Evolutionary conservation across 495 filamentous ascomycete species (phyloP), one percentile per base, ranked within the genome.

Genomic region (Amphirosellinia nigrospora): DNA sequence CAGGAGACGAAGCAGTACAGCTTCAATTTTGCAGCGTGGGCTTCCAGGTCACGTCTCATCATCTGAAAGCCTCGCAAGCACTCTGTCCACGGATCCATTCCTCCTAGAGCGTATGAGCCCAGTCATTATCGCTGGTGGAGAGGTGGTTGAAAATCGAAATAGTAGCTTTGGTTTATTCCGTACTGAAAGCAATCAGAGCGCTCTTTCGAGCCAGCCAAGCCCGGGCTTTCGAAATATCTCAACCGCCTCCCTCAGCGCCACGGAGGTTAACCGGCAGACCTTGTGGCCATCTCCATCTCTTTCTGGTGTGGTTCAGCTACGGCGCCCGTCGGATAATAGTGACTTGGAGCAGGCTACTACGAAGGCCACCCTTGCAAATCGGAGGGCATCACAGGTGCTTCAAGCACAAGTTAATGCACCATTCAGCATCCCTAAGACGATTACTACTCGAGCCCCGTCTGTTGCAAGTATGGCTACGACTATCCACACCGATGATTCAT

Each of bases 111-210:
- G 96, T 26, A 89, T 98, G 75, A 89, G 91, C 52, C 96, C 96
- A 16, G 94, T 97, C 43, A 83, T 97, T 72, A 94, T 98, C 73
- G 89, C 89, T 38, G 96, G 96, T 2, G 93, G 90, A 60, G 87
- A 85, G 56, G 79, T 88, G 3, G 72, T 87, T 59, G 87, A 91
- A 75, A 89, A 87, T 75, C 82, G 81, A 59, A 89, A 89, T 74
- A 74, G 79, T 5, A 81, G 84, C 41, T 81, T 80, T 11, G 83
- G 87, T n/a, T 77, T 92, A 34, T 78, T 76, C 38, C 84, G 89
- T 62, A 89, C 86, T 3, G 89, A 89, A 65, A 92, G 90, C 73
- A 86, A 86, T 66, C 88, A 88, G 70, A 93, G 90, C 70, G 78
- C 83, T 28, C 39, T 74, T 48, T 71, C 79, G 41, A 79, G 83